phyloP scores from a whole-genome alignment of 2,329 filamentous ascomycete species.

The Colletotrichum filicis region DNA sequence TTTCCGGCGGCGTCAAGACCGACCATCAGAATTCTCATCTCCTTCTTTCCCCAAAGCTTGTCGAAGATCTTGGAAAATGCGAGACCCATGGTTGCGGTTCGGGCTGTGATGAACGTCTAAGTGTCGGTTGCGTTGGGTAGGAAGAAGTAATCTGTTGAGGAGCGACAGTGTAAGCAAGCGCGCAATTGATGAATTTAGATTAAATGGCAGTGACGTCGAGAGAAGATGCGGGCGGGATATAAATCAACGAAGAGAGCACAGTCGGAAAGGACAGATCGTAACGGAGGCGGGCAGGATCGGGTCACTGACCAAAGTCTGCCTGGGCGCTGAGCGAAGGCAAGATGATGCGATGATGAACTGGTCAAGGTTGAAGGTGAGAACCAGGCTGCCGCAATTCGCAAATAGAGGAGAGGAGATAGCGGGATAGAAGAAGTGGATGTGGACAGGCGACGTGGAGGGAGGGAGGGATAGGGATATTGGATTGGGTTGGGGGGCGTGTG shows the following conservation, averaged over 20 bases:
- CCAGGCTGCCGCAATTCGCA: slow-evolving; percentile 36
- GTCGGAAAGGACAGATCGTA: slow-evolving; percentile 33
- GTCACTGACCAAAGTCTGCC: slow-evolving; percentile 31
- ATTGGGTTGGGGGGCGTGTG: slow-evolving; percentile 29
- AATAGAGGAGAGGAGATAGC: slow-evolving; percentile 30
- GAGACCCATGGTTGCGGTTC: slow-evolving; percentile 90
- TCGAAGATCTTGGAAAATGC: slow-evolving; percentile 97
- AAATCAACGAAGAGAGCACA: slow-evolving; percentile 9
- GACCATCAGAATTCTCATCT: slow-evolving; percentile 99
- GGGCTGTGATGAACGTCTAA: slow-evolving; percentile 45
- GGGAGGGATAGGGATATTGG: slow-evolving; percentile 35
- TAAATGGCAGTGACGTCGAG: slow-evolving; percentile 25
- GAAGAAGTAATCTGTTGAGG: slow-evolving; percentile 36
- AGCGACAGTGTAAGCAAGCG: slow-evolving; percentile 32
- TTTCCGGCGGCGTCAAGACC: slow-evolving; percentile 99
- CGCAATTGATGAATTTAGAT: slow-evolving; percentile 13
- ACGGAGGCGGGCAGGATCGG: slow-evolving; percentile 8
- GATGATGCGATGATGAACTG: slow-evolving; percentile 12
- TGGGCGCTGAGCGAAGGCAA: slow-evolving; percentile 27
- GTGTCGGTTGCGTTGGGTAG: slow-evolving; percentile 46
- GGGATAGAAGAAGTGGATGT: slow-evolving; percentile 36
- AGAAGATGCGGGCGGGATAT: slow-evolving; percentile 26
- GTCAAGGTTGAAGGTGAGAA: slow-evolving; percentile 23
- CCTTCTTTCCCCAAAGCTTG: slow-evolving; percentile 98
- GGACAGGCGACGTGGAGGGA: slow-evolving; percentile 35